These are phyloP conservation scores for Candida berthetii DNA, from an alignment of 805 yeast genomes.

Conservation along the genomic window DNA sequence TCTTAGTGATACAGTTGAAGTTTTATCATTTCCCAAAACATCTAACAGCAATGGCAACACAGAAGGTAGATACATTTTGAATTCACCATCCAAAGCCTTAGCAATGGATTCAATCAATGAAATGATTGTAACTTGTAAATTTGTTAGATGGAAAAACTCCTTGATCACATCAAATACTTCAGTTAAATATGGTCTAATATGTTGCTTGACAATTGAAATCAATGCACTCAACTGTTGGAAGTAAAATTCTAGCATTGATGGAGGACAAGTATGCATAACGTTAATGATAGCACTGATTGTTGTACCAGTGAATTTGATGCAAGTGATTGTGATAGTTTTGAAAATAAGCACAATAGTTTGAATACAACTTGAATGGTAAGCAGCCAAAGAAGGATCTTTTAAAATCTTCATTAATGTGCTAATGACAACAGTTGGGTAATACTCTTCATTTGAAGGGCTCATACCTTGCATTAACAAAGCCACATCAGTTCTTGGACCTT, in stretches of 20 bases:
- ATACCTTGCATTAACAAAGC: conserved; percentile 88
- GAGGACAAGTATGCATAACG: conserved; percentile 80
- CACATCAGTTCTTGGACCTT: conserved; percentile 87
- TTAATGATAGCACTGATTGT: conserved; percentile 82
- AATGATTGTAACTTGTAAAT: conserved; percentile 73
- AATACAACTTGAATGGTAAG: conserved; percentile 88
- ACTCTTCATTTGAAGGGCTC: conserved; percentile 89
- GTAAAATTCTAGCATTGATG: conserved; percentile 75
- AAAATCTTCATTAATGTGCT: conserved; percentile 77
- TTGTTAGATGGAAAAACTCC: conserved; percentile 59
- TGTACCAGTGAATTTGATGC: conserved; percentile 83
- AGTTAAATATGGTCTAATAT: conserved; percentile 75
- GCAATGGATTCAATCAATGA: conserved; percentile 80
- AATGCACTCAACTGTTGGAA: conserved; percentile 83
- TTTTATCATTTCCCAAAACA: conserved; percentile 67
- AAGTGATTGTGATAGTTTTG: conserved; percentile 80
- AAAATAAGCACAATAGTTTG: conserved; percentile 91
- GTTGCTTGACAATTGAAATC: conserved; percentile 79
- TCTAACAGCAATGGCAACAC: conserved; percentile 71
- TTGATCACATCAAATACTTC: conserved; percentile 70
- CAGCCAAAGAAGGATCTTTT: conserved; percentile 76
- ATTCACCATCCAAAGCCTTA: conserved; percentile 85
- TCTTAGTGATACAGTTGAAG: conserved; percentile 59
- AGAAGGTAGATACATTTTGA: conserved; percentile 75
- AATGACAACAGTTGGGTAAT: conserved; percentile 92